phyloP scores from a whole-genome alignment of 345 rosid species.

The Citrus hindsii region DNA sequence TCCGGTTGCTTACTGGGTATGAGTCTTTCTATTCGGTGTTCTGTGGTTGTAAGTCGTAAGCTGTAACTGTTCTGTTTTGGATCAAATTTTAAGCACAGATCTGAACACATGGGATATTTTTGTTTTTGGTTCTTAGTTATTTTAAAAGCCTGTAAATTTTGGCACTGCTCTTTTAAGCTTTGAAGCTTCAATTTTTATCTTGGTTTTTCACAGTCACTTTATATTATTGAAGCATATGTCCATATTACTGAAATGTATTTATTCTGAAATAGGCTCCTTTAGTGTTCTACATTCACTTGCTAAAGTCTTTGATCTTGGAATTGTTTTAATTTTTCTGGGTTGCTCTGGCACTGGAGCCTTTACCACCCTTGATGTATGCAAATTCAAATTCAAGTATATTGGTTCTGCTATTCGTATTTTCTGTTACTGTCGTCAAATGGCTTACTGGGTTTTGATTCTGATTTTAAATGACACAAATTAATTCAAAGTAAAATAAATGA shows the following conservation, averaged over 20 bases:
- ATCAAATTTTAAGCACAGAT: neutral
- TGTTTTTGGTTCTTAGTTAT: neutral
- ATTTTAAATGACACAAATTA: neutral
- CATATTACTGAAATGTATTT: neutral
- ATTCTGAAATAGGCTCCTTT: neutral
- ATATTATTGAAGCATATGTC: neutral
- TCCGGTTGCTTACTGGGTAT: neutral
- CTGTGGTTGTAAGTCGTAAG: neutral
- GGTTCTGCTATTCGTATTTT: neutral
- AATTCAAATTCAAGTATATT: neutral
- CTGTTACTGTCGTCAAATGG: neutral
- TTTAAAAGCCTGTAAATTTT: neutral
- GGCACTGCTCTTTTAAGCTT: neutral
- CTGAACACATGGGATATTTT: neutral
- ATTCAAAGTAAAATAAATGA: neutral
- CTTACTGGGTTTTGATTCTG: neutral
- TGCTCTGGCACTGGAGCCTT: neutral
- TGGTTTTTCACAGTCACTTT: neutral
- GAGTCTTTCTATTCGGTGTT: neutral
- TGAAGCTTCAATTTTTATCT: neutral
- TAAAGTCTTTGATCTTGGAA: neutral
- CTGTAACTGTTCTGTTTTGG: constrained; percentile 1
- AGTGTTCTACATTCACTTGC: neutral
- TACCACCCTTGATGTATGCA: neutral
- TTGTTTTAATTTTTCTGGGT: neutral